Percentiles rank a stretch among this genome's conserved stretches.
phyloP scores from a whole-genome alignment of 192 early-diverging fungal species.

The Gaertneriomyces semiglobifer region DNA sequence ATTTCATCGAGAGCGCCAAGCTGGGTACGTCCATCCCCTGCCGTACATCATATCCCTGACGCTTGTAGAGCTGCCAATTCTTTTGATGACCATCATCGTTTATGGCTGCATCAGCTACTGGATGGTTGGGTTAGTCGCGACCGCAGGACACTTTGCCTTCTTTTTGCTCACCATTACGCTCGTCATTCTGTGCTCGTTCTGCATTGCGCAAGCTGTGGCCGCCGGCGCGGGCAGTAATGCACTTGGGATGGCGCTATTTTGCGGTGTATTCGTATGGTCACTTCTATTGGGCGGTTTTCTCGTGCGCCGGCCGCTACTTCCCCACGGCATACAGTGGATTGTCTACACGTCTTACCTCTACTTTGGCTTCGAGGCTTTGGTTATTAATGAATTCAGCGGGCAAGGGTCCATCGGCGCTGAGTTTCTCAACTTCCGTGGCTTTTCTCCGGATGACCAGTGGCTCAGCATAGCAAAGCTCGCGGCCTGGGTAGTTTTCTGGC shows the following conservation, averaged over 20 bases:
- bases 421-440: too few species aligned
- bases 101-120: constrained; percentile 3
- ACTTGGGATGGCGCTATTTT: neutral
- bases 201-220: neutral
- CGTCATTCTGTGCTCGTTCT: neutral
- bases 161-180: neutral
- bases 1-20: neutral
- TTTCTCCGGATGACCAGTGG: too few species aligned
- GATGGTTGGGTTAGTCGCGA: neutral
- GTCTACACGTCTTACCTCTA: constrained; percentile 1
- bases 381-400: neutral
- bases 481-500: too few species aligned
- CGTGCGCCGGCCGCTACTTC: neutral
- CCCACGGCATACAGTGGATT: constrained; percentile 12
- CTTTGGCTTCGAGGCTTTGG: neutral
- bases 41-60: neutral
- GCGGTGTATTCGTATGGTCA: neutral
- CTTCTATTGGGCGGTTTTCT: constrained; percentile 5
- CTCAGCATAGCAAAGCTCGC: too few species aligned
- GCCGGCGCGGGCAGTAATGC: neutral
- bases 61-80: neutral
- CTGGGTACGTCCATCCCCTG: neutral
- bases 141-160: neutral
- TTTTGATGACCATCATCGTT: neutral
- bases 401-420: neutral